These are phyloP conservation scores for Cucurbitaria berberidis DNA, from an alignment of 2,329 filamentous ascomycete species.

Conservation along the genomic window DNA sequence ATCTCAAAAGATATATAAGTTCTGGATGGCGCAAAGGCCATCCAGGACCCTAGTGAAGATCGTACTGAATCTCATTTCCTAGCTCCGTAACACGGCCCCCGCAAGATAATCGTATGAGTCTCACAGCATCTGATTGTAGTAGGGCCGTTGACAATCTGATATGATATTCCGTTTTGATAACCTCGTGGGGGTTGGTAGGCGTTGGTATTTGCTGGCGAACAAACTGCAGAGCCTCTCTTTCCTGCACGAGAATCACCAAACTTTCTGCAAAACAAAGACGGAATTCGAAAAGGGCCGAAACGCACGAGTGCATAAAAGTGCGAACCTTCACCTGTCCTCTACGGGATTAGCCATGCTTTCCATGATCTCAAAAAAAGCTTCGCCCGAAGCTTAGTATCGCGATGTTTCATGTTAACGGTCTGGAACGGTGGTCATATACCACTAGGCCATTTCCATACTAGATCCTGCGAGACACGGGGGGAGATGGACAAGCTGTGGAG, in stretches of 20 bases:
- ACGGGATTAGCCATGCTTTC: background rate
- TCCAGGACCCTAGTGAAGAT: background rate
- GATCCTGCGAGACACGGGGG: background rate
- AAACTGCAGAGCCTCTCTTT: too few species aligned
- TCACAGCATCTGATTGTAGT: background rate
- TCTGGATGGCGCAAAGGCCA: background rate
- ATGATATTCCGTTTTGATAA: too few species aligned
- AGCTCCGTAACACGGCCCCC: background rate
- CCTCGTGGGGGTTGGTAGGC: too few species aligned
- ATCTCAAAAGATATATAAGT: background rate
- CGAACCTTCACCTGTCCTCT: background rate
- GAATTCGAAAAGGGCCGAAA: too few species aligned
- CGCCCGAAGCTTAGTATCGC: background rate
- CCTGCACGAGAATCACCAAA: too few species aligned
- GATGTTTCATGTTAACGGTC: conserved; percentile 3
- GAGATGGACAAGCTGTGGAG: conserved; percentile 5
- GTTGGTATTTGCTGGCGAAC: too few species aligned
- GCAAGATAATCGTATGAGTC: background rate
- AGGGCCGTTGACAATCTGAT: too few species aligned
- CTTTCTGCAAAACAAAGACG: too few species aligned
- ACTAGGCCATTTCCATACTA: background rate
- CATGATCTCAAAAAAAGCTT: background rate
- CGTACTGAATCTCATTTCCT: background rate
- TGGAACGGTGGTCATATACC: background rate
- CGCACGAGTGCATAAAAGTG: too few species aligned